These are phyloP conservation scores for Meredithiella fracta DNA, from an alignment of 2,329 filamentous ascomycete genomes.

Conservation along the genomic window DNA sequence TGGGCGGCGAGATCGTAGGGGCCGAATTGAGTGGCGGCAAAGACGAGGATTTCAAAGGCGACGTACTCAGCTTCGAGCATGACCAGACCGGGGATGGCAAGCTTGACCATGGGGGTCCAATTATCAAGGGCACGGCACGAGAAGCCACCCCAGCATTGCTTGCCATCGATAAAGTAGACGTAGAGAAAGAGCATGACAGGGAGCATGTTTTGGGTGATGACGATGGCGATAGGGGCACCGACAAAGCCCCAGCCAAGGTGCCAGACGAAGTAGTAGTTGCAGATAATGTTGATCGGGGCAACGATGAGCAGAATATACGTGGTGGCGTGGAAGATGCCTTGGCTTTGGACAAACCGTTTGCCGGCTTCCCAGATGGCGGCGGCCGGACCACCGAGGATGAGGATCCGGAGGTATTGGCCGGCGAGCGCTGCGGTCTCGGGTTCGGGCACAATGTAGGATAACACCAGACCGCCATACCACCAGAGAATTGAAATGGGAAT, in stretches of 20 bases:
- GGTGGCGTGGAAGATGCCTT: slow-evolving; percentile 63
- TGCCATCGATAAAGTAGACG: slow-evolving; percentile 55
- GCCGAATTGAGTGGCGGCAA: slow-evolving; percentile 66
- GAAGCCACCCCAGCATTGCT: slow-evolving; percentile 73
- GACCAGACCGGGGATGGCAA: slow-evolving; percentile 74
- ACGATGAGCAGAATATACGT: slow-evolving; percentile 62
- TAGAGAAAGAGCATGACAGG: slow-evolving; percentile 65
- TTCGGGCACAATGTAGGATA: slow-evolving; percentile 31
- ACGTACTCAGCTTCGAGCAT: slow-evolving; percentile 93
- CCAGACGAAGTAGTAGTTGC: slow-evolving; percentile 72
- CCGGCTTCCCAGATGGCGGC: slow-evolving; percentile 62
- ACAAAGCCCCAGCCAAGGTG: slow-evolving; percentile 51
- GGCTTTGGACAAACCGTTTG: slow-evolving; percentile 69
- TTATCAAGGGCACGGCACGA: slow-evolving; percentile 52
- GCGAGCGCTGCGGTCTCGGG: slow-evolving; percentile 50
- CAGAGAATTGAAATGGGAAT: slow-evolving; percentile 58
- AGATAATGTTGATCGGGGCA: slow-evolving; percentile 58
- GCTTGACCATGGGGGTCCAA: slow-evolving; percentile 63
- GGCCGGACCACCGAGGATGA: slow-evolving; percentile 58
- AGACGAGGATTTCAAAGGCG: slow-evolving; percentile 78
- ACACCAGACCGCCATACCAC: slow-evolving; percentile 48
- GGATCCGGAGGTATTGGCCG: slow-evolving; percentile 54
- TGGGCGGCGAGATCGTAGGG: slow-evolving; percentile 73
- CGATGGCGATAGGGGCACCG: slow-evolving; percentile 67
- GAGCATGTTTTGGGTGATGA: slow-evolving; percentile 61